phyloP scores from a whole-genome alignment of 164 flowering plant species.

The Chimonanthus praecox region DNA sequence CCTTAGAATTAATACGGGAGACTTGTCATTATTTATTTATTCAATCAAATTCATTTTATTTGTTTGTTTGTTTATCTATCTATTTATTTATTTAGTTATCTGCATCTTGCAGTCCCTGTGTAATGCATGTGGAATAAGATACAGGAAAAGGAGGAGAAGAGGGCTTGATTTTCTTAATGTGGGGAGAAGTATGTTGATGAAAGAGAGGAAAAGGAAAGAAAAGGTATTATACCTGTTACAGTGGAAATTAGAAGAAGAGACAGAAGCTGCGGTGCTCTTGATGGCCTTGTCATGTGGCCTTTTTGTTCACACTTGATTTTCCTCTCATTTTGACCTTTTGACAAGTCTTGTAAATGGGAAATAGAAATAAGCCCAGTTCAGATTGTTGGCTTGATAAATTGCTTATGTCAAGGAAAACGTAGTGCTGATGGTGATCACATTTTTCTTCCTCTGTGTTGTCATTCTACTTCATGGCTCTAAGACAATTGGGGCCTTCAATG shows the following conservation, averaged over 20 bases:
- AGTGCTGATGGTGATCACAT: no score
- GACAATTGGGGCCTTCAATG: no score
- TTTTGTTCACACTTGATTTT: neutral
- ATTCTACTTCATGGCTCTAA: no score
- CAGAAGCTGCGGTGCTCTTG: constrained; percentile 20
- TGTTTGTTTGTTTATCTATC: no score
- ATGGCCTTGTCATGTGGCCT: constrained; percentile 21
- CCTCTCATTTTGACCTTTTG: neutral
- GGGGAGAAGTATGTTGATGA: constrained; percentile 35
- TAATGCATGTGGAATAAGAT: constrained; percentile 24
- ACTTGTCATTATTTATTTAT: neutral
- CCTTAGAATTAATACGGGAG: no score
- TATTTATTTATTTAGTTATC: neutral
- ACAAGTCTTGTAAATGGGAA: no score
- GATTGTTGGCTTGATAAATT: no score
- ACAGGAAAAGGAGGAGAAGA: constrained; percentile 46
- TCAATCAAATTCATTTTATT: neutral
- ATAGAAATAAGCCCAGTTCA: no score
- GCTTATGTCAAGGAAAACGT: no score
- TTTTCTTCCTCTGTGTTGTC: no score
- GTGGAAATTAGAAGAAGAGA: constrained; percentile 8
- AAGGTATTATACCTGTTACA: constrained; percentile 11
- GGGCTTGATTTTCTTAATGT: constrained; percentile 25
- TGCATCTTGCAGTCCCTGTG: constrained; percentile 13
- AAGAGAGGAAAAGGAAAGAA: constrained; percentile 36